A percentile compares a stretch with the other conserved stretches of the same genome.
Conservation (phyloP, 192 early-diverging fungal species). For the Entomortierella lignicola region DNA sequence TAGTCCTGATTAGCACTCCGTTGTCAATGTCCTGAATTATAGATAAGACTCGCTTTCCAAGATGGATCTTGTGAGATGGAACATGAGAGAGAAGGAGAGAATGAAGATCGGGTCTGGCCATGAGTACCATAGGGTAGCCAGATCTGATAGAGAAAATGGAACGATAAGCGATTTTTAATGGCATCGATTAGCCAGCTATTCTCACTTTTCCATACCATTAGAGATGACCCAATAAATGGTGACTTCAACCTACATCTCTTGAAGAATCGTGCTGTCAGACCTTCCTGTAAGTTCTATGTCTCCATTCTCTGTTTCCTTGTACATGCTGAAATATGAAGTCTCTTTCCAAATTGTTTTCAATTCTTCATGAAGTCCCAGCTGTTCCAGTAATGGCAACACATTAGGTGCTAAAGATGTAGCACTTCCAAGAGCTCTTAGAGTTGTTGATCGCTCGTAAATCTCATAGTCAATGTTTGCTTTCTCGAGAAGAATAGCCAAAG, state of each 20-base stretch:
- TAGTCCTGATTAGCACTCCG: slow-evolving; percentile 11
- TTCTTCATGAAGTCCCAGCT: background rate
- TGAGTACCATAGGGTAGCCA: slow-evolving; percentile 12
- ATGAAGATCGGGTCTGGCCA: slow-evolving; percentile 18
- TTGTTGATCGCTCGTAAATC: slow-evolving; percentile 16
- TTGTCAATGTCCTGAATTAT: slow-evolving; percentile 6
- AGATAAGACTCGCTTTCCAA: slow-evolving; percentile 18
- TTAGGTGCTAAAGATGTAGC: background rate
- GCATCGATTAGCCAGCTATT: background rate
- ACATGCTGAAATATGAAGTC: too few relatives aligned
- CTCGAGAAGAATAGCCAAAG: background rate
- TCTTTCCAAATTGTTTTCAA: background rate
- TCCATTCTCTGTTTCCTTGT: too few relatives aligned
- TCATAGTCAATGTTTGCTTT: background rate
- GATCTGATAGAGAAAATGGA: background rate
- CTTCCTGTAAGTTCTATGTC: background rate
- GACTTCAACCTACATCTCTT: background rate
- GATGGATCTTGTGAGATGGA: slow-evolving; percentile 16
- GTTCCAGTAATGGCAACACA: background rate
- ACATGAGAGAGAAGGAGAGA: slow-evolving; percentile 14
- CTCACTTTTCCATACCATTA: too few relatives aligned
- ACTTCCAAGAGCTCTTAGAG: slow-evolving; percentile 9
- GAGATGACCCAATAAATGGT: too few relatives aligned
- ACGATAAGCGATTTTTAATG: background rate
- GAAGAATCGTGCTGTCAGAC: background rate